phyloP scores from a whole-genome alignment of 2,329 filamentous ascomycete species.

The Dactylonectria estremocensis region DNA sequence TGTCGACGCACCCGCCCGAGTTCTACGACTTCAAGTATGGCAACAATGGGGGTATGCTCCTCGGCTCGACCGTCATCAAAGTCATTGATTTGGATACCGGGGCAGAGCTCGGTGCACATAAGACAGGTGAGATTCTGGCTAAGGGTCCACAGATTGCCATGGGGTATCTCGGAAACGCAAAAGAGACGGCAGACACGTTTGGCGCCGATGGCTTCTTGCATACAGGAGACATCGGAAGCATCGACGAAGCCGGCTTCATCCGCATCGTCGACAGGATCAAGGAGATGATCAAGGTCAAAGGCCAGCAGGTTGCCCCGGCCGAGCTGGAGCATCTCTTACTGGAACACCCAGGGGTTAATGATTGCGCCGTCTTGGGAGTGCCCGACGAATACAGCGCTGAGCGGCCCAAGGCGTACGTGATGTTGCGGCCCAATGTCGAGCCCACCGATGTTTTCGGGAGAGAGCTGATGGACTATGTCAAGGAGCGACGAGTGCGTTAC shows the following conservation, averaged over 20 bases:
- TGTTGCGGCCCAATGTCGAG: background rate
- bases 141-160: constrained; percentile 80
- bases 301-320: constrained; percentile 81
- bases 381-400: constrained; percentile 49
- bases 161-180: constrained; percentile 85
- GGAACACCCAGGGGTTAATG: constrained; percentile 75
- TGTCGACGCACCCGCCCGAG: constrained; percentile 81
- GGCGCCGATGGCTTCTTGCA: constrained; percentile 78
- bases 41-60: constrained; percentile 27
- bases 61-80: constrained; percentile 75
- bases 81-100: constrained; percentile 77
- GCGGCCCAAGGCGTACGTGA: constrained; percentile 70
- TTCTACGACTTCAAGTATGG: constrained; percentile 65
- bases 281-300: constrained; percentile 75
- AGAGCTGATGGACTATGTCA: constrained; percentile 12
- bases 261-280: constrained; percentile 81
- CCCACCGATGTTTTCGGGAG: background rate
- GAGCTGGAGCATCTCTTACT: constrained; percentile 82
- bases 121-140: constrained; percentile 82
- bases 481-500: constrained; percentile 69
- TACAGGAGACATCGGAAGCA: constrained; percentile 84
- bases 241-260: constrained; percentile 69
- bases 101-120: constrained; percentile 70
- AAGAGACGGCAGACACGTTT: constrained; percentile 83
- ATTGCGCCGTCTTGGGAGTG: constrained; percentile 75